These are phyloP conservation scores for Oehlia diaphana DNA, from an alignment of 192 early-diverging fungal species.

Conservation along the genomic window DNA sequence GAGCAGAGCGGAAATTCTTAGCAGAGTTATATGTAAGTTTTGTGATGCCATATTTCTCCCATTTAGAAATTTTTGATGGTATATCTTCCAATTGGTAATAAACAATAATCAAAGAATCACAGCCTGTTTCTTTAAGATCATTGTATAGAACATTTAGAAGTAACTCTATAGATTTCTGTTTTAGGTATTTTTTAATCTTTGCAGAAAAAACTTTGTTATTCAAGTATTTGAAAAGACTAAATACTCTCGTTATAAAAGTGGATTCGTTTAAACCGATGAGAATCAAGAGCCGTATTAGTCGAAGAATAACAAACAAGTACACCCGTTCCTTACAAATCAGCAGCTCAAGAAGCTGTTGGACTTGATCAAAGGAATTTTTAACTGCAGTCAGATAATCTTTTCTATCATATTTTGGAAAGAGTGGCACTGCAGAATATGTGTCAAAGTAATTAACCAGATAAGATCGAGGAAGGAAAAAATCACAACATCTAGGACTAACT, in stretches of 20 bases:
- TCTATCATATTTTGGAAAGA: not conserved
- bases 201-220: not conserved
- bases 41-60: not conserved
- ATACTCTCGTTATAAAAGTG: not conserved
- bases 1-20: not conserved
- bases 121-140: not conserved
- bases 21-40: conserved; percentile 2
- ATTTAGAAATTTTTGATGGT: not conserved
- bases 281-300: conserved; percentile 13
- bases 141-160: not conserved
- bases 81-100: not conserved
- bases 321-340: too few species aligned
- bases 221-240: conserved; percentile 6
- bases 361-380: not conserved
- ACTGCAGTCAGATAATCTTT: not conserved
- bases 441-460: conserved; percentile 18
- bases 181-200: not conserved
- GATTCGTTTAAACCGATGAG: conserved; percentile 22
- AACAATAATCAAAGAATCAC: conserved; percentile 4
- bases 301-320: not conserved
- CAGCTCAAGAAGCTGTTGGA: not conserved
- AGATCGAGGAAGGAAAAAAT: conserved; percentile 13
- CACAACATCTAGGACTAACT: not conserved
- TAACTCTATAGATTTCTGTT: too few species aligned
- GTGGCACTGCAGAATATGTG: not conserved